A percentile compares a stretch with the other conserved stretches of the same genome.
These are phyloP conservation scores for Aspergillus conjunctus DNA, from an alignment of 495 filamentous ascomycete species.

Conservation along the genomic window DNA sequence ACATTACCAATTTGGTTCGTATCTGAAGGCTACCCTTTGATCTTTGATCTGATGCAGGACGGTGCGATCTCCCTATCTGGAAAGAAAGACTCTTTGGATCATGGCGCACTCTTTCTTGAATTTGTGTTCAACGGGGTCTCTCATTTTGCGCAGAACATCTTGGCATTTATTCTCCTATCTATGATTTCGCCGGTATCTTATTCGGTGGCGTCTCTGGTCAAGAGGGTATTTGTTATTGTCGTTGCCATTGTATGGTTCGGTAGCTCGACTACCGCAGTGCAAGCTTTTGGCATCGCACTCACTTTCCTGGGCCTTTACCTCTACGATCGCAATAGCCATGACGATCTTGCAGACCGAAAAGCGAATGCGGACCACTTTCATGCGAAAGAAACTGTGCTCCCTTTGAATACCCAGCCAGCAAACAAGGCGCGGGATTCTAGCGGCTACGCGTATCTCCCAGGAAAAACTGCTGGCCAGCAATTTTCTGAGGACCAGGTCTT, in stretches of 20 bases:
- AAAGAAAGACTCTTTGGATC: slow-evolving; percentile 71
- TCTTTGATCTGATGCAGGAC: slow-evolving; percentile 47
- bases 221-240: slow-evolving; percentile 95
- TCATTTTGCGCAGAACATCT: slow-evolving; percentile 94
- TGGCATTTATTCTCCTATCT: slow-evolving; percentile 88
- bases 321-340: slow-evolving; percentile 89
- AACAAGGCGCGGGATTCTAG: slow-evolving; percentile 45
- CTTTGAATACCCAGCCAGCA: slow-evolving; percentile 54
- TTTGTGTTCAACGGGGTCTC: slow-evolving; percentile 97
- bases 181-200: slow-evolving; percentile 96
- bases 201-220: slow-evolving; percentile 91
- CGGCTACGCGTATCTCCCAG: slow-evolving; percentile 42
- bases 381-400: slow-evolving; percentile 66
- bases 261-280: slow-evolving; percentile 76
- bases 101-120: slow-evolving; percentile 74
- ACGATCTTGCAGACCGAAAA: slow-evolving; percentile 75
- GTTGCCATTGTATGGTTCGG: slow-evolving; percentile 97
- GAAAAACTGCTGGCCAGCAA: slow-evolving; percentile 31
- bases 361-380: slow-evolving; percentile 60
- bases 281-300: slow-evolving; percentile 80
- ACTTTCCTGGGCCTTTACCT: slow-evolving; percentile 94
- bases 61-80: slow-evolving; percentile 70
- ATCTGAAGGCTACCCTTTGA: slow-evolving; percentile 76
- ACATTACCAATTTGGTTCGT: slow-evolving; percentile 95
- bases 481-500: slow-evolving; percentile 31